Conservation (phyloP, 352 stramenopile genomes). For the Pythium brassicae region DNA sequence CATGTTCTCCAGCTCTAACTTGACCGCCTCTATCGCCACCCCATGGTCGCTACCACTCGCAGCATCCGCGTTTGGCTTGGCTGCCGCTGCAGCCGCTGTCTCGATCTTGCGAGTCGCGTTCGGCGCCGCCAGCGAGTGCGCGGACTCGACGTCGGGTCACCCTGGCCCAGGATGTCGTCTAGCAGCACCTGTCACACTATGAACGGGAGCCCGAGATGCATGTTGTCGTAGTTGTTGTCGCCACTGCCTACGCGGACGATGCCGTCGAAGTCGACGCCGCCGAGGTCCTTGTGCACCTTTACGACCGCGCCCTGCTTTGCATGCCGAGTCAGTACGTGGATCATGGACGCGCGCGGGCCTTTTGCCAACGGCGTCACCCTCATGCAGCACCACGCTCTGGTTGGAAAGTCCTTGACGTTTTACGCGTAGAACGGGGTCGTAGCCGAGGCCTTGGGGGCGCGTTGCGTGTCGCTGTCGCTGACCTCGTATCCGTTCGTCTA, state of each 20-base stretch:
- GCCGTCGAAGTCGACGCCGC: conserved; percentile 53
- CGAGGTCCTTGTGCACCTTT: conserved; percentile 36
- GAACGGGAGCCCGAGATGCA: conserved; percentile 34
- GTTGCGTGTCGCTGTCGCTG: too few species aligned
- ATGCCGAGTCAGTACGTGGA: conserved; percentile 48
- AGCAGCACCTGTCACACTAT: conserved; percentile 48
- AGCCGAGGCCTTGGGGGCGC: too few species aligned
- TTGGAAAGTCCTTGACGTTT: conserved; percentile 66
- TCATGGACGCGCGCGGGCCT: conserved; percentile 43
- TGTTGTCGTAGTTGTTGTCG: conserved; percentile 6
- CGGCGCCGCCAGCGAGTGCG: conserved; percentile 24
- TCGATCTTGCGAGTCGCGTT: conserved; percentile 29
- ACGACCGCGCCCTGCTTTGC: conserved; percentile 59
- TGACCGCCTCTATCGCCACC: neutral
- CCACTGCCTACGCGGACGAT: conserved; percentile 44
- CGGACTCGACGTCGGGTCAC: conserved; percentile 78
- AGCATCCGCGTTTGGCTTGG: conserved; percentile 9
- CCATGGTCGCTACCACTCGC: conserved; percentile 3
- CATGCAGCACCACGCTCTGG: conserved; percentile 45
- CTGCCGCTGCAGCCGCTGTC: conserved; percentile 12
- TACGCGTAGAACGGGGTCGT: conserved; percentile 34
- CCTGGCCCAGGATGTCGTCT: conserved; percentile 50
- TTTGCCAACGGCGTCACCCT: conserved; percentile 52
- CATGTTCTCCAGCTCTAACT: conserved; percentile 4
- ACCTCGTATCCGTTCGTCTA: too few species aligned